phyloP scores from a whole-genome alignment of 73 alveolate genomes.

The Paramecium biaurelia region DNA sequence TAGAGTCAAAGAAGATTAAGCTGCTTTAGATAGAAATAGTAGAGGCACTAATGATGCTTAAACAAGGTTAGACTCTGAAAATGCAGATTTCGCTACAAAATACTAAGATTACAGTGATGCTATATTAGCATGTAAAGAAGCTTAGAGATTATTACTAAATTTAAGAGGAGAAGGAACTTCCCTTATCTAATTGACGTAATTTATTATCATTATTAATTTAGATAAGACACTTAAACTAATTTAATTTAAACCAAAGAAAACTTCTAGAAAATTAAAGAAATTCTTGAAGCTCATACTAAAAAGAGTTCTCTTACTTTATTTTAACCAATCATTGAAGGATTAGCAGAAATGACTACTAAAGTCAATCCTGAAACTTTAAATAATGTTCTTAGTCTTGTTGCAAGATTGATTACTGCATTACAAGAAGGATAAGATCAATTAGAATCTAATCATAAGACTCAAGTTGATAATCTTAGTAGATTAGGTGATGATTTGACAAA shows the following conservation, averaged over 20 bases:
- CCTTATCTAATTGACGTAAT: background rate
- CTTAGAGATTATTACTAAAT: background rate
- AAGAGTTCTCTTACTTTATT: background rate
- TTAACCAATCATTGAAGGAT: conserved; percentile 35
- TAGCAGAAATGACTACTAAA: conserved; percentile 18
- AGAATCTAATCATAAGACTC: background rate
- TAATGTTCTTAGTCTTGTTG: conserved; percentile 5
- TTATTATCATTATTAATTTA: background rate
- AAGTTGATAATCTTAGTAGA: conserved; percentile 30
- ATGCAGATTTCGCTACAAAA: background rate
- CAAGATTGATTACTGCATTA: background rate
- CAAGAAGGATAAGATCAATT: conserved; percentile 14
- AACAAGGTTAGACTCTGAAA: background rate
- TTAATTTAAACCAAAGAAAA: conserved; percentile 19
- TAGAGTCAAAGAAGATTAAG: background rate
- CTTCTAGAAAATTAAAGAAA: conserved; percentile 19
- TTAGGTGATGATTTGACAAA: background rate
- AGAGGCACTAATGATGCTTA: background rate
- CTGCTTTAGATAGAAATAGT: background rate
- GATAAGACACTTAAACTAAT: background rate
- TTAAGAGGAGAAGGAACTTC: background rate
- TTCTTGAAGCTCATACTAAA: conserved; percentile 19
- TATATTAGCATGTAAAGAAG: background rate
- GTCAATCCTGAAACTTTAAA: background rate
- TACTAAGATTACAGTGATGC: background rate